These are phyloP conservation scores for Coemansia sp. DNA, from an alignment of 192 early-diverging fungal species.

Conservation along the genomic window DNA sequence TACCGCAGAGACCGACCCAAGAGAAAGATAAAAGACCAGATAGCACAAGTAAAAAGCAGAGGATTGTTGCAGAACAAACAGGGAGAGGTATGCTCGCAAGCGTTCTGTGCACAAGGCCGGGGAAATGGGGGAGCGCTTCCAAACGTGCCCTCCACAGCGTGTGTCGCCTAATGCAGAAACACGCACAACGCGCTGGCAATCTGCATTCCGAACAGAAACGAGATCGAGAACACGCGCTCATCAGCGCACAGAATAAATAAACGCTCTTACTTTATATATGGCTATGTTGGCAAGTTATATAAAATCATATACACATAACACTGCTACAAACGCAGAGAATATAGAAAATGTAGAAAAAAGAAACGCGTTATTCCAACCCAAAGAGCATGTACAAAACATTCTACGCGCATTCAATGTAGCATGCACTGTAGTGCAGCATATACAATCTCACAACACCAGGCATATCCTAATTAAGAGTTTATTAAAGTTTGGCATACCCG, in stretches of 20 bases:
- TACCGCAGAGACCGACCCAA: not conserved
- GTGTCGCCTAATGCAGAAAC: not conserved
- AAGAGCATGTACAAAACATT: no score
- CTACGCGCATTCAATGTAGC: no score
- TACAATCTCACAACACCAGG: no score
- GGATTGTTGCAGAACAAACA: not conserved
- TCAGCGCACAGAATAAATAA: conserved; percentile 1
- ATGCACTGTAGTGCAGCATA: no score
- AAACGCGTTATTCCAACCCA: not conserved
- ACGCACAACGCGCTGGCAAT: not conserved
- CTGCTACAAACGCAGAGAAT: no score
- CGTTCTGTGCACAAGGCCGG: conserved; percentile 5
- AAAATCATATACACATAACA: no score
- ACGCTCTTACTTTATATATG: not conserved
- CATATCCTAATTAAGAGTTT: not conserved
- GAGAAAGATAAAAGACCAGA: not conserved
- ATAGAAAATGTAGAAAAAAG: not conserved
- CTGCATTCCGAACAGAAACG: not conserved
- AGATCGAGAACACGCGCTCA: not conserved
- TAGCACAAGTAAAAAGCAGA: not conserved
- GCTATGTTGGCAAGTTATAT: no score
- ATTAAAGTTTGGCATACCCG: not conserved
- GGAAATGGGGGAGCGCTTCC: conserved; percentile 7
- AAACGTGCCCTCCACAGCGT: not conserved
- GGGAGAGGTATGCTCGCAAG: not conserved